Base-by-base conservation (phyloP, 495 filamentous ascomycete species). In the Physcia stellaris region DNA sequence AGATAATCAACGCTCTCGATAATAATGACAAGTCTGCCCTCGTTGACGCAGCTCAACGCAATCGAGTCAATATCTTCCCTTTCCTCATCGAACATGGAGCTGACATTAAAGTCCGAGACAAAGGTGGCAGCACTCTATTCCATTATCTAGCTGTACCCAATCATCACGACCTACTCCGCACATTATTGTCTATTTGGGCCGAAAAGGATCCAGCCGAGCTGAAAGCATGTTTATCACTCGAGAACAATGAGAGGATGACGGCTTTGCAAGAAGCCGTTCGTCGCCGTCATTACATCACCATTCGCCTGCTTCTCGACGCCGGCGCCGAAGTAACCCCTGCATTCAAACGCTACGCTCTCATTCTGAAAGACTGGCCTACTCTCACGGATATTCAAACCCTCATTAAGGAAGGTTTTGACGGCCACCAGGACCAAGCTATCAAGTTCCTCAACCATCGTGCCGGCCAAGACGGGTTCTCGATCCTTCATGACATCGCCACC, bases 31-130 rank as follows among this genome's bases (percentile, higher is more conserved):
- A 41, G 35, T 22, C 39, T 2, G 29, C 32, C 11, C 22, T 41
- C 6, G 15, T 41, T 17, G 39, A 41, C 35, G 39, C 39, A 7
- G 39, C 39, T 37, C 32, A 41, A 10, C 28, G 39, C 3, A 36
- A 36, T 41, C 20, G 32, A 6, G 9, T 2, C 29, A 36, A 41
- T 12, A 35, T 41, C 19, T 35, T 35, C 20, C 13, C 18, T 15
- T 24, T 34, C 9, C 31, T 41, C 11, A 28, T 41, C 16, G 39
- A 41, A 13, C 28, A 36, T 19, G 32, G 32, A 13, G 31, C 39
- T 2, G 24, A 39, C 17, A 16, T 10, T 26, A 31, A 6, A 20
- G 26, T 39, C 17, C n/a, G 16, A 24, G 39, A 41, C 22, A 41
- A 41, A 12, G 13, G 23, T 16, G 28, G 17, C 6, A 35, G 24